phyloP scores from a whole-genome alignment of 495 filamentous ascomycete genomes.

The Tuber indicum region DNA sequence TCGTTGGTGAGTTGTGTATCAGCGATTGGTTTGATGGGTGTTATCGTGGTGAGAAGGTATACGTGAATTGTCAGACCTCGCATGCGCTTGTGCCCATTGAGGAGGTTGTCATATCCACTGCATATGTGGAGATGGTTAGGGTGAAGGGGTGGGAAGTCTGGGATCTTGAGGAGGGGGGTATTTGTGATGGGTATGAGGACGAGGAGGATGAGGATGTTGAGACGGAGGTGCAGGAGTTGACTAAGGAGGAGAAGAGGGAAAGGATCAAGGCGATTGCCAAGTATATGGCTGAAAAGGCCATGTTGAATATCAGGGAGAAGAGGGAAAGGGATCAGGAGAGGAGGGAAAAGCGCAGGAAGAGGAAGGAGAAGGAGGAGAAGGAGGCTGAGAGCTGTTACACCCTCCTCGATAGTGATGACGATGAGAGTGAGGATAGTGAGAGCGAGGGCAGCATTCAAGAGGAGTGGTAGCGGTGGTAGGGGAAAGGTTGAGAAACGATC shows the following conservation, averaged over 20 bases:
- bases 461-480: neutral
- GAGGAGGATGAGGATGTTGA: neutral
- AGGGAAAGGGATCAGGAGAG: neutral
- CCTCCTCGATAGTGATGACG: neutral
- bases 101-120: neutral
- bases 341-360: neutral
- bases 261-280: neutral
- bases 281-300: neutral
- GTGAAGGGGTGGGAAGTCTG: neutral
- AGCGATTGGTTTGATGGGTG: constrained; percentile 1
- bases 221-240: neutral
- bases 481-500: neutral
- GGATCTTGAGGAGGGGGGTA: neutral
- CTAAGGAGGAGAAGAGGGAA: neutral
- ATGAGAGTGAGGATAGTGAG: neutral
- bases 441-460: neutral
- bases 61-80: neutral
- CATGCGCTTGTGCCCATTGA: neutral
- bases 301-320: neutral
- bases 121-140: neutral
- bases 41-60: neutral
- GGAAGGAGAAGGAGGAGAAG: neutral
- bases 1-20: neutral
- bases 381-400: neutral
- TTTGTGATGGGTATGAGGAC: neutral